phyloP scores from a whole-genome alignment of 306 rosid genomes.

The Calophaca sinica region DNA sequence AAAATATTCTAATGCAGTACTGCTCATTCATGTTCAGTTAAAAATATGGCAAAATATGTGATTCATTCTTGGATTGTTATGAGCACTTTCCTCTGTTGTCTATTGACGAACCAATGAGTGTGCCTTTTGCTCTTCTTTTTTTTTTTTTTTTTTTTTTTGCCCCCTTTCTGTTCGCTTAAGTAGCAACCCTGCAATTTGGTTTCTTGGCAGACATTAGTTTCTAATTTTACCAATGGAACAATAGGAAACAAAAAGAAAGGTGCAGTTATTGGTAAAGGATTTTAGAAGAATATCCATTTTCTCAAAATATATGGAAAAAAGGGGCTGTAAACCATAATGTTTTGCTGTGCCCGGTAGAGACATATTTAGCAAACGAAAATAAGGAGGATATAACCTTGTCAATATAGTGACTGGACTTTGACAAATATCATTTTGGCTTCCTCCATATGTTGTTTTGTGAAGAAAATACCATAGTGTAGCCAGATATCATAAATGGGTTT shows the following conservation, averaged over 20 bases:
- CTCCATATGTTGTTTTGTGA: too few relatives aligned
- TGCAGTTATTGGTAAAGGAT: constrained; percentile 9
- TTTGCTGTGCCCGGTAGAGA: too few relatives aligned
- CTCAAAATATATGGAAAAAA: too few relatives aligned
- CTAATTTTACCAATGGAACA: constrained; percentile 4
- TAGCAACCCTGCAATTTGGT: constrained; percentile 15
- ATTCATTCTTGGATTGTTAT: background rate
- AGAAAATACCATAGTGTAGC: too few relatives aligned
- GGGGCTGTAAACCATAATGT: too few relatives aligned
- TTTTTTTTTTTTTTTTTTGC: too few relatives aligned
- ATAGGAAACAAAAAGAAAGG: constrained; percentile 28
- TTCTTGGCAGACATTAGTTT: constrained; percentile 38
- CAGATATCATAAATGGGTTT: too few relatives aligned
- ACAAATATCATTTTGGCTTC: too few relatives aligned
- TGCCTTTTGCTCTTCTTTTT: too few relatives aligned
- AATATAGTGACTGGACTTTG: too few relatives aligned
- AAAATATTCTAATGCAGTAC: constrained; percentile 9
- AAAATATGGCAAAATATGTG: background rate
- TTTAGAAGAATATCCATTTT: background rate
- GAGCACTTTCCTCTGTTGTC: background rate
- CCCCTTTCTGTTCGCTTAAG: constrained; percentile 19
- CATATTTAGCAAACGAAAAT: too few relatives aligned
- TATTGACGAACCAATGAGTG: constrained; percentile 14
- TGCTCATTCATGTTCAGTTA: background rate
- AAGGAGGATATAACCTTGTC: too few relatives aligned